Evolutionary conservation across 202 grass and related monocot species (phyloP), one percentile per base, ranked within the genome.

Genomic region (Panicum virgatum): DNA sequence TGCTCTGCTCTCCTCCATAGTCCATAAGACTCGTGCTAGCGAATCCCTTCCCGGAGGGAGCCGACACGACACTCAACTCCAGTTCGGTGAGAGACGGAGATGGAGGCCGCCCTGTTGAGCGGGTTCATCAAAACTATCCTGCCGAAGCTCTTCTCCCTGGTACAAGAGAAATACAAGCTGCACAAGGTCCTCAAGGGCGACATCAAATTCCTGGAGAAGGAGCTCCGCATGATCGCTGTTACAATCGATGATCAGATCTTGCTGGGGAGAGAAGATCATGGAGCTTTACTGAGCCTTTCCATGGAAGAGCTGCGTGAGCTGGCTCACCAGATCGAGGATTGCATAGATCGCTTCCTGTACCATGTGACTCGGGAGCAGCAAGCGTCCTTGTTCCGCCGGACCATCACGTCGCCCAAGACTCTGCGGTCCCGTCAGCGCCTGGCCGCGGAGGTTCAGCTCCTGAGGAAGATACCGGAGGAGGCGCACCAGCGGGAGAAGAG

Each of bases 171-270:
- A 22, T 40, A 66, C 36, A 66, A 66, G 63, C 36, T 66, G 18
- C 63, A 66, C 9, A 66, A 12, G 7, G 63, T 46, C 18, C 27
- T 72, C 47, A 72, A 36, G 46, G 37, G 48, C 27, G 46, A 72
- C 69, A 72, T 72, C 46, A 53, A 5, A 4, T 72, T 5, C 9
- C 27, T 72, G 14, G 69, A 50, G 26, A 72, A 72, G 34, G 69
- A 72, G 69, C 69, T 72, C 25, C 69, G 29, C 7, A 72, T 72
- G 69, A 72, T 72, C 69, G 26, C 19, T 50, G 69, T 19, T 10
- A 32, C 46, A 2, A 72, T 72, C 9, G 69, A 72, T 34, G 69
- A 72, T 1, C 29, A 72, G 69, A 20, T 72, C 46, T 52, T 16
- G 27, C 5, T 3, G 47, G 26, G 30, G 46, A 52, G 16, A 29